Evolutionary conservation across 202 grass and related monocot species (phyloP).

Genomic region (Setaria viridis): DNA sequence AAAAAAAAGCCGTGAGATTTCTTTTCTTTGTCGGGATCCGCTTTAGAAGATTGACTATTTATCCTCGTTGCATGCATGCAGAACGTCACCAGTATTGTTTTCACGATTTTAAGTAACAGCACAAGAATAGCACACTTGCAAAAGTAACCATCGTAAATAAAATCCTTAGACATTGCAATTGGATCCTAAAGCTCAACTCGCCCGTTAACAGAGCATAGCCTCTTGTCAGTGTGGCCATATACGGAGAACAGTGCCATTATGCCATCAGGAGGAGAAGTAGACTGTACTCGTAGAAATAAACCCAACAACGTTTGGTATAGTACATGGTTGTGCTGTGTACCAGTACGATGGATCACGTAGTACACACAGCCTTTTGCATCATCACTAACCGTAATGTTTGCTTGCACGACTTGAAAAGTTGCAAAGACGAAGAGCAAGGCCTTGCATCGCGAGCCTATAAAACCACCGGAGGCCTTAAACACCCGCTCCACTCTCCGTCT

Average conservation of each 20-base stretch:
- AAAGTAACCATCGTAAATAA: neutral
- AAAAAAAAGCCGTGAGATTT: neutral
- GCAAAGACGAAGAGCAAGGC: neutral
- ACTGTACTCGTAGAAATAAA: neutral
- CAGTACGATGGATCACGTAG: neutral
- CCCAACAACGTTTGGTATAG: neutral
- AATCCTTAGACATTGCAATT: neutral
- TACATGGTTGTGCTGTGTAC: neutral
- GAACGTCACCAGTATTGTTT: neutral
- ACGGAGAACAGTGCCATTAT: neutral
- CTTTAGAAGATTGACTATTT: neutral
- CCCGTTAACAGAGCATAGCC: neutral
- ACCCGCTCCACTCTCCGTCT: neutral
- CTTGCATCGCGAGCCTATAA: slow-evolving; percentile 6
- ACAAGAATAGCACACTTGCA: neutral
- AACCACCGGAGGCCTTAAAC: neutral
- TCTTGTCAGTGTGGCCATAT: neutral
- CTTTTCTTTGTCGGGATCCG: neutral
- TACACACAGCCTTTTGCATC: neutral
- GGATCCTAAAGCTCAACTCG: neutral
- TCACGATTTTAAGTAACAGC: neutral
- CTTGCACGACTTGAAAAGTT: neutral
- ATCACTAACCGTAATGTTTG: neutral
- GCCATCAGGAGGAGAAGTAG: neutral
- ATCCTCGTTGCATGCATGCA: neutral